phyloP scores from a whole-genome alignment of 2,329 filamentous ascomycete genomes.

The Nemania diffusa region DNA sequence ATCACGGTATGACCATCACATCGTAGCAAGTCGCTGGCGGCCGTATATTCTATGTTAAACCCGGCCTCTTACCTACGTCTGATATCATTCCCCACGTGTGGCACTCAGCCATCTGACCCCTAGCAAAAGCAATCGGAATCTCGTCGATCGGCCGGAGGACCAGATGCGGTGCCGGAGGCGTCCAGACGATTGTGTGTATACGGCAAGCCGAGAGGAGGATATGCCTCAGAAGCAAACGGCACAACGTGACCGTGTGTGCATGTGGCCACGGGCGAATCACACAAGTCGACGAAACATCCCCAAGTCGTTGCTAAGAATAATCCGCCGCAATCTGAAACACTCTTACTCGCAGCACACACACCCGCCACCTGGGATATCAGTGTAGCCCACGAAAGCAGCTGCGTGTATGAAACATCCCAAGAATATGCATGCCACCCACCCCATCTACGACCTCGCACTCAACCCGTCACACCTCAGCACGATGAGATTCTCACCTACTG shows the following conservation, averaged over 20 bases:
- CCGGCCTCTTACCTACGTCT: neutral
- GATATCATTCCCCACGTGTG: constrained; percentile 10
- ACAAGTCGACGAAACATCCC: neutral
- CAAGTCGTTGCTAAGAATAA: constrained; percentile 31
- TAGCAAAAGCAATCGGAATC: neutral
- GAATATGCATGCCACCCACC: constrained; percentile 31
- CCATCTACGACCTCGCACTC: constrained; percentile 6
- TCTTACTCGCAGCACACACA: neutral
- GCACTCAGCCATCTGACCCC: constrained; percentile 2
- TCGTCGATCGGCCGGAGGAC: neutral
- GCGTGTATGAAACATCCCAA: constrained; percentile 29
- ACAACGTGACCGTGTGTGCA: constrained; percentile 10
- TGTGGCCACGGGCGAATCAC: neutral
- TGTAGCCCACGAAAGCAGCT: constrained; percentile 19
- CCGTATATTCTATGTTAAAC: constrained; percentile 22
- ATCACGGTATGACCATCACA: neutral
- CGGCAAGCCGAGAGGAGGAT: neutral
- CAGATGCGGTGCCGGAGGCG: neutral
- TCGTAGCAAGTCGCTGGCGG: neutral
- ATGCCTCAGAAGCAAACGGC: constrained; percentile 2
- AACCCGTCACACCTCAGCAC: neutral
- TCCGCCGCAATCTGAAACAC: constrained; percentile 29
- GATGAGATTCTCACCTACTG: neutral
- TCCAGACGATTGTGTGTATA: constrained; percentile 6
- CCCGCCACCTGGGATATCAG: neutral